Evolutionary conservation across 352 stramenopile genomes (phyloP), one percentile per base, ranked within the genome.

Genomic region (Phytopythium delawarense): DNA sequence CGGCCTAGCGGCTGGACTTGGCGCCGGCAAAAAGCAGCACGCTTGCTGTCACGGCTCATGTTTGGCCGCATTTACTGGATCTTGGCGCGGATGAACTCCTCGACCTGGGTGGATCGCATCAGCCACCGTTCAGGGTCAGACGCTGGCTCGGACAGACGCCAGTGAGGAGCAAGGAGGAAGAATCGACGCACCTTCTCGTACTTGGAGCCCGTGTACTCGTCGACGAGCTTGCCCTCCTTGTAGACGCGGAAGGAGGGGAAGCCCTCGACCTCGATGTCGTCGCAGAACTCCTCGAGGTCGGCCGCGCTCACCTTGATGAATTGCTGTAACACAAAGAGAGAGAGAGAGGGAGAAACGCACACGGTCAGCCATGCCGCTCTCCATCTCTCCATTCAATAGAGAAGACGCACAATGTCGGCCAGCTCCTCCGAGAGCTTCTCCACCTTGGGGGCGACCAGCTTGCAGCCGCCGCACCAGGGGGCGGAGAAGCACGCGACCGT

Each of bases 241-340:
- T 93, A 93, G 50, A 90, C 72, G 59, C 82, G 82, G 63, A 93
- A 89, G 56, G 79, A 83, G 16, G 84, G 84, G 71, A 90, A 90
- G 64, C 81, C 86, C 63, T 89, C 78, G 53, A 93, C 80, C 49
- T 89, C 78, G 46, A 93, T 79, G 66, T 90, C 79, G 59, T 91
- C 78, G 60, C 78, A 81, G 23, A 93, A 79, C 28, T 88, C 79
- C 59, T 91, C 84, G n/a, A 93, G 66, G 56, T 89, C 78, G 48
- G 86, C 82, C 7, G 80, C 80, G 53, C 75, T 81, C 49, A 91
- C 70, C 64, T 93, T 91, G 57, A 89, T 46, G 59, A 90, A 93
- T 45, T 82, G 60, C 67, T 78, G 49, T 16, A 15, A 7, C 37
- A 18, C 37, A 42, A 5, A 11, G 18, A 56, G n/a, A 37, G 60